phyloP scores from a whole-genome alignment of 768 basidiomycete species.

The Tricholoma sp. region DNA sequence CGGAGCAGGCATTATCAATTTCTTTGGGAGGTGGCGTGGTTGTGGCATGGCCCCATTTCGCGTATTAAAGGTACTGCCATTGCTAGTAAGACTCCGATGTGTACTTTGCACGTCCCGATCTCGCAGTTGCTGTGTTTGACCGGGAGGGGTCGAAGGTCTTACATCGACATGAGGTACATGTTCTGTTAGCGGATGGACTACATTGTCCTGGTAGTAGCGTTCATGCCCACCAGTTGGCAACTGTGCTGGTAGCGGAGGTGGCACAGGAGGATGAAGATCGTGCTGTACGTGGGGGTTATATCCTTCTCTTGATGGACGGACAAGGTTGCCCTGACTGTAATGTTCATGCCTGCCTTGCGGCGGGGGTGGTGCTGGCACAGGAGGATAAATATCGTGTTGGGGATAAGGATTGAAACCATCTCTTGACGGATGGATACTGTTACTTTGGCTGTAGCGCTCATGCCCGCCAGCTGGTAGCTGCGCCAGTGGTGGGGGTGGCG shows the following conservation, averaged over 20 bases:
- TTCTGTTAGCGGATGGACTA: not conserved
- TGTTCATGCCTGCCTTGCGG: not conserved
- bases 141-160: not conserved
- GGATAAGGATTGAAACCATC: not conserved
- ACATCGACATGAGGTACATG: not conserved
- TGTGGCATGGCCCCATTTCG: slow-evolving; percentile 11
- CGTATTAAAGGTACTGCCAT: slow-evolving; percentile 11
- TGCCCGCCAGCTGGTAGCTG: not conserved
- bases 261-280: not conserved
- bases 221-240: not conserved
- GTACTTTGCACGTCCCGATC: slow-evolving; percentile 3
- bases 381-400: not conserved
- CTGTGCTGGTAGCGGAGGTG: not conserved
- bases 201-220: not conserved
- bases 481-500: not conserved
- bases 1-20: slow-evolving; percentile 71
- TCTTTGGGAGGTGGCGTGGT: slow-evolving; percentile 46
- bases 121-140: not conserved
- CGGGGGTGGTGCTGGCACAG: not conserved
- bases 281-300: not conserved
- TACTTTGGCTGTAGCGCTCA: not conserved
- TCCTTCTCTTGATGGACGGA: not conserved
- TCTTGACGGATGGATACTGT: not conserved
- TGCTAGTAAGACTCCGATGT: slow-evolving; percentile 11
- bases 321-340: not conserved